Percentiles rank a stretch among this genome's conserved stretches.
phyloP scores from a whole-genome alignment of 2,329 filamentous ascomycete species.

The Thelonectria olida region DNA sequence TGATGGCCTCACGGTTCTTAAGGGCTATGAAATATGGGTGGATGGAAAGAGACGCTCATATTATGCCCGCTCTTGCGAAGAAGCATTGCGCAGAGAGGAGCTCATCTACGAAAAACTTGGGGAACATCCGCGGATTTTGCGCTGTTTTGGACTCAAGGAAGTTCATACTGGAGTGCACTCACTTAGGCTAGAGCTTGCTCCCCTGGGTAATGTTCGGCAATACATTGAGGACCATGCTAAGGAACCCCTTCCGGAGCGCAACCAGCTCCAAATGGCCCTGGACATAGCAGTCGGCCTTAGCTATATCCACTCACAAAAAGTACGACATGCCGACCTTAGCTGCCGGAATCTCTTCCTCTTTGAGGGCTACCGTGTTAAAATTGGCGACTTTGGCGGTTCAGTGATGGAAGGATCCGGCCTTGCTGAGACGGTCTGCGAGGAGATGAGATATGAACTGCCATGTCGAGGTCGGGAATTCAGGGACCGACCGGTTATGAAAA shows the following conservation, averaged over 20 bases:
- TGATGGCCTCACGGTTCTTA: constrained; percentile 1
- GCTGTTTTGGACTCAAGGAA: constrained; percentile 10
- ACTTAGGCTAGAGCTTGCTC: constrained; percentile 1
- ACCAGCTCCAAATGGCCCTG: constrained; percentile 1
- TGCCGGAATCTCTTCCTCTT: constrained; percentile 13
- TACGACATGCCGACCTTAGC: neutral
- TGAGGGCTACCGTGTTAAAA: constrained; percentile 2
- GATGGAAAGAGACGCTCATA: neutral
- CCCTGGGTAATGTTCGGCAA: neutral
- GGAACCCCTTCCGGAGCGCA: neutral
- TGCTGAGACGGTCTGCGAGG: neutral
- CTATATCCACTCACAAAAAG: neutral
- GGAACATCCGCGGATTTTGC: constrained; percentile 28
- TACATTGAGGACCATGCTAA: neutral
- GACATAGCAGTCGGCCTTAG: constrained; percentile 3
- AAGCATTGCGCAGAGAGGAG: neutral
- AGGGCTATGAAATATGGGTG: neutral
- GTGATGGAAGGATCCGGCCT: constrained; percentile 1
- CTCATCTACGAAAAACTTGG: neutral
- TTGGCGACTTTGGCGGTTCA: constrained; percentile 7
- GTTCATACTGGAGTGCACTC: neutral
- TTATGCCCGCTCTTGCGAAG: neutral
- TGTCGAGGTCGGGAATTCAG: neutral
- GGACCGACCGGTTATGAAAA: neutral
- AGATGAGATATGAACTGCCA: constrained; percentile 3